Evolutionary conservation across 2,329 filamentous ascomycete species (phyloP), one percentile per base, ranked within the genome.

Genomic region (Colletotrichum lini): DNA sequence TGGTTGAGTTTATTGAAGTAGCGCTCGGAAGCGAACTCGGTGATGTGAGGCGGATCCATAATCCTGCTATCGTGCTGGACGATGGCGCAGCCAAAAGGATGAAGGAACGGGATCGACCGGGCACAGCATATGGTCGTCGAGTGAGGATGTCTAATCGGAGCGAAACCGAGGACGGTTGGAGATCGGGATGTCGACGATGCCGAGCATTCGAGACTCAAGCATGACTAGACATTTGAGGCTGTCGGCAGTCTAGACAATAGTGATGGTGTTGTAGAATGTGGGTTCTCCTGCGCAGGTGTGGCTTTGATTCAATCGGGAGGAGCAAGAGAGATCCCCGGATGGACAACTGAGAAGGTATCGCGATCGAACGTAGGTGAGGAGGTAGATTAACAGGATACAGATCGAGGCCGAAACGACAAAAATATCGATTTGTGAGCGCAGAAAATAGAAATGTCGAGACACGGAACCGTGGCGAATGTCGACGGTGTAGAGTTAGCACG

Each of bases 1-100:
- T 90, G 87, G 68, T 83, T 85, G 72, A 91, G 79, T 80, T 92
- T 92, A 65, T 87, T 86, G 74, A 91, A 89, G 77, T 90, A 92
- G 74, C 88, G 88, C 79, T 88, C 84, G 54, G 90, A 92, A 72
- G 89, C 90, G 81, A 92, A 92, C 79, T 92, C 90, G 72, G 90
- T 91, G 73, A 90, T 85, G 74, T 91, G 89, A 75, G 87, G 84
- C 76, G 88, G 88, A 74, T 91, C 90, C 89, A 91, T 90, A 77
- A 80, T 80, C 79, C 76, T 73, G 73, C 70, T 67, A 57, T 54
- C 35, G 57, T 44, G 23, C 59, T 69, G 69, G 50, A 62, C 73
- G 57, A 75, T 76, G 61, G 53, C 65, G 62, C 73, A 74, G 74
- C 74, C 75, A 75, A 49, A 52, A 70, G 64, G 50, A 68, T 70